phyloP scores from a whole-genome alignment of 306 rosid genomes.

The Castanea mollissima region DNA sequence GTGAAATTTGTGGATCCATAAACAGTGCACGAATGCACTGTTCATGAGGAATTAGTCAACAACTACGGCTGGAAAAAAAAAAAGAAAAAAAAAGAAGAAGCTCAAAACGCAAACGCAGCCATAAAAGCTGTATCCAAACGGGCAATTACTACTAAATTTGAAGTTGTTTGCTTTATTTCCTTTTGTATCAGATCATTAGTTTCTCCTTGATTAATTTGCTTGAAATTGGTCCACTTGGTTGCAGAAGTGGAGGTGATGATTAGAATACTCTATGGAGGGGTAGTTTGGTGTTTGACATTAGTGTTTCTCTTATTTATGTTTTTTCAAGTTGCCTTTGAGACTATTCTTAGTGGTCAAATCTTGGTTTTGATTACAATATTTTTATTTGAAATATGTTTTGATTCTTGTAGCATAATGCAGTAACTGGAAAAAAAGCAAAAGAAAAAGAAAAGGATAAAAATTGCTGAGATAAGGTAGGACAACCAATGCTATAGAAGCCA shows the following conservation, averaged over 20 bases:
- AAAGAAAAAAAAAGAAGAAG: too few species aligned
- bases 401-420: neutral
- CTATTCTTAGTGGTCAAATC: neutral
- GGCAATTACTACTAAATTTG: neutral
- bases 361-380: neutral
- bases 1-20: too few species aligned
- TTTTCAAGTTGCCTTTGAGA: neutral
- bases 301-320: neutral
- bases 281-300: neutral
- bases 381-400: neutral
- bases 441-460: neutral
- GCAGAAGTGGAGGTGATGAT: neutral
- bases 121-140: too few species aligned
- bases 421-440: neutral
- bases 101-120: too few species aligned
- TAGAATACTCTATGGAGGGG: neutral
- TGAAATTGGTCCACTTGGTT: neutral
- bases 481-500: neutral
- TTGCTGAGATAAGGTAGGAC: neutral
- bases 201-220: neutral
- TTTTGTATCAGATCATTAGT: neutral
- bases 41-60: too few species aligned
- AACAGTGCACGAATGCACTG: too few species aligned
- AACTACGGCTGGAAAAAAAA: too few species aligned
- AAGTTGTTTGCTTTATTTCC: neutral